Evolutionary conservation across 345 rosid species (phyloP).

Genomic region (Viola odorata): DNA sequence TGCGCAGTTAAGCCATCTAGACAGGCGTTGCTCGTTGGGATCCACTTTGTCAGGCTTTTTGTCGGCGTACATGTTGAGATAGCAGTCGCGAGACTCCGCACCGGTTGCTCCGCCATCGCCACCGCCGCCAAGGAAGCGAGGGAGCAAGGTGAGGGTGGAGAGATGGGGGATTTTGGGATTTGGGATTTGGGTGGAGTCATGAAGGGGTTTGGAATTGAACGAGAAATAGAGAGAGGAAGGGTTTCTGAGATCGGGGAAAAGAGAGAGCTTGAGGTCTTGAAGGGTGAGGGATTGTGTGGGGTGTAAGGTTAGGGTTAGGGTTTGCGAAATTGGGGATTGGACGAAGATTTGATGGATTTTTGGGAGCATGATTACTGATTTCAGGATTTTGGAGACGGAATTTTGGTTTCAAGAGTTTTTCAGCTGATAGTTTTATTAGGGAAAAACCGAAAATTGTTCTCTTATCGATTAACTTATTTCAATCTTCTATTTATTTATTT

Average conservation of each 20-base stretch:
- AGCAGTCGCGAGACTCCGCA: constrained; percentile 92
- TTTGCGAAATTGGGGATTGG: constrained; percentile 30
- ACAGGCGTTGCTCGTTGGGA: constrained; percentile 86
- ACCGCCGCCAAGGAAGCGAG: constrained; percentile 75
- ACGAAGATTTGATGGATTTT: constrained; percentile 33
- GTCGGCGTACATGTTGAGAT: constrained; percentile 94
- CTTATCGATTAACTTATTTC: too few species aligned
- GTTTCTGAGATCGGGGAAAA: constrained; percentile 24
- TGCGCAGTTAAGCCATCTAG: constrained; percentile 82
- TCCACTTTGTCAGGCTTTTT: constrained; percentile 90
- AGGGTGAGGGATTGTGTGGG: constrained; percentile 38
- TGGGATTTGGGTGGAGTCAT: constrained; percentile 36
- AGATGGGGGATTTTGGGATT: constrained; percentile 43
- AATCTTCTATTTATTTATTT: too few species aligned
- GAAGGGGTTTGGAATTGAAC: constrained; percentile 52
- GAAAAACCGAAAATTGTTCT: too few species aligned
- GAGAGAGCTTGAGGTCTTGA: constrained; percentile 35
- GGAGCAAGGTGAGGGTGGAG: constrained; percentile 47
- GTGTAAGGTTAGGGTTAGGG: constrained; percentile 39
- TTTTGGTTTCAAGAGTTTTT: background rate
- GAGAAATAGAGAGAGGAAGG: constrained; percentile 43
- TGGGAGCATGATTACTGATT: constrained; percentile 1
- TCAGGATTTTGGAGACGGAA: background rate
- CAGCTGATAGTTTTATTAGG: too few species aligned
- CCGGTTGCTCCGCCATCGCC: constrained; percentile 99